Conservation (phyloP, 176 grass and related monocot genomes). For the Oryza coarctata region DNA sequence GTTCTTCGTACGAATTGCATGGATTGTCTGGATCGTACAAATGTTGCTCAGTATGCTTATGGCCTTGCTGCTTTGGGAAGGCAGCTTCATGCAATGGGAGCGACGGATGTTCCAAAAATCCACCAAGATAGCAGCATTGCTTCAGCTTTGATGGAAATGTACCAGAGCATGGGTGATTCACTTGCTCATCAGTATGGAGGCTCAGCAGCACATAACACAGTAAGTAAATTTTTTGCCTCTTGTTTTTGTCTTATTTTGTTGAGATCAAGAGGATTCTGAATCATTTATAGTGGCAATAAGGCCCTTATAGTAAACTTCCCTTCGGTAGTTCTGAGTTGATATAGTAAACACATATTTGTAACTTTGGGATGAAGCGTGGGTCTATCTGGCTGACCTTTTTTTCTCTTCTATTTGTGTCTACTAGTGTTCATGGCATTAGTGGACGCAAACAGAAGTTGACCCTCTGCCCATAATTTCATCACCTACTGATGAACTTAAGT, state of each 20-base stretch:
- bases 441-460: not conserved
- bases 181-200: constrained; percentile 97
- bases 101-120: constrained; percentile 78
- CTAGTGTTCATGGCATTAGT: not conserved
- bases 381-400: not conserved
- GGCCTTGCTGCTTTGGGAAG: constrained; percentile 84
- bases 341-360: not conserved
- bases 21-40: constrained; percentile 93
- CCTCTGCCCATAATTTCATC: not conserved
- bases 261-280: not conserved
- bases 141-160: constrained; percentile 94
- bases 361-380: not conserved
- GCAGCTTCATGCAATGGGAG: constrained; percentile 86
- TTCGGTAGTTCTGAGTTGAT: not conserved
- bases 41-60: constrained; percentile 97
- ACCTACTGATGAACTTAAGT: constrained; percentile 11
- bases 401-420: not conserved
- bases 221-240: constrained; percentile 27
- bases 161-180: constrained; percentile 96
- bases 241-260: not conserved
- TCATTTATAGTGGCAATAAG: constrained; percentile 17
- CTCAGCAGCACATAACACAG: constrained; percentile 93
- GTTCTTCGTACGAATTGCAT: constrained; percentile 98
- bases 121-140: constrained; percentile 85
- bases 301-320: not conserved